A percentile compares a stretch with the other conserved stretches of the same genome.
Conservation (phyloP, 768 basidiomycete genomes). For the Pleurotus tuoliensis region DNA sequence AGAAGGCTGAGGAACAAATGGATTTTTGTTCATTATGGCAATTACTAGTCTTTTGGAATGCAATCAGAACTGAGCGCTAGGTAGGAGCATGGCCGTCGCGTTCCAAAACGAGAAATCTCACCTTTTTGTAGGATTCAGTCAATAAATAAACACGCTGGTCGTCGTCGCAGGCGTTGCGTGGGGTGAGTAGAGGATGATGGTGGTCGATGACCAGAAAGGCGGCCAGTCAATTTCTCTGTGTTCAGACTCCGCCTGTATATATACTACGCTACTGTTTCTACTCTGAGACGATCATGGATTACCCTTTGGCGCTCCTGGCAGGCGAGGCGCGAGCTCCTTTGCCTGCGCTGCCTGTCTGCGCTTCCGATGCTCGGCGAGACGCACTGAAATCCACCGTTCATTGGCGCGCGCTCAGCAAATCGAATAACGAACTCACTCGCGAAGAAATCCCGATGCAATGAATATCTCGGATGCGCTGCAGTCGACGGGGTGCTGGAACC, state of each 20-base stretch:
- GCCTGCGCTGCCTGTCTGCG: conserved; percentile 62
- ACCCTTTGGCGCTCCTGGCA: conserved; percentile 57
- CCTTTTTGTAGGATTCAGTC: not conserved
- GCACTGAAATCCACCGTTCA: conserved; percentile 39
- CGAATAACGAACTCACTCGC: conserved; percentile 22
- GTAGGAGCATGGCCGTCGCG: not conserved
- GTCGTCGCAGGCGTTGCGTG: too few species aligned
- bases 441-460: conserved; percentile 82
- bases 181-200: too few species aligned
- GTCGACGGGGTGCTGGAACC: conserved; percentile 28
- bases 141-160: not conserved
- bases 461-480: conserved; percentile 67
- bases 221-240: not conserved
- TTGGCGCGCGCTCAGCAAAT: not conserved
- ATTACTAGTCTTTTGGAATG: conserved; percentile 10
- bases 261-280: not conserved
- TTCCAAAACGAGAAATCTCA: not conserved
- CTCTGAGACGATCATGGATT: not conserved
- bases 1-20: conserved; percentile 66
- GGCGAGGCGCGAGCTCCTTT: conserved; percentile 65
- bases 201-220: too few species aligned
- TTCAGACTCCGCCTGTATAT: conserved; percentile 1
- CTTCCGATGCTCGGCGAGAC: conserved; percentile 70
- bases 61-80: not conserved
- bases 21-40: conserved; percentile 75